Conservation (phyloP, 2,329 filamentous ascomycete species). For the Paecilomyces sp. region DNA sequence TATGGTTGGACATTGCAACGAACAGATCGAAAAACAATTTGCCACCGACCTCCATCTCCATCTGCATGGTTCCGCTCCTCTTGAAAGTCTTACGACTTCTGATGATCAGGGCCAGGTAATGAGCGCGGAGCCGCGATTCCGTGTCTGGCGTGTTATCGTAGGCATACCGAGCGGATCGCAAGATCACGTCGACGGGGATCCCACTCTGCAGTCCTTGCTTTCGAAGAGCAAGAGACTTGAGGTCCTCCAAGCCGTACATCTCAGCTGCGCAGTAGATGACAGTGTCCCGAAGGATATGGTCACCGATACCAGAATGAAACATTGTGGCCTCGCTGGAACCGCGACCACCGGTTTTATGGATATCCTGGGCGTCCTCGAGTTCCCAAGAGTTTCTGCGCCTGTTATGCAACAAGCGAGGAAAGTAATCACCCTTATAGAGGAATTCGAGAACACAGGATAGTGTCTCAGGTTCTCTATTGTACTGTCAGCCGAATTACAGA, state of each 20-base stretch:
- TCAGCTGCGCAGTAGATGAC: conserved; percentile 91
- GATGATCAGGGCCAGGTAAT: conserved; percentile 96
- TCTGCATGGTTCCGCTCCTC: conserved; percentile 96
- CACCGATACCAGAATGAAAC: conserved; percentile 65
- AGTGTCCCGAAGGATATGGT: conserved; percentile 81
- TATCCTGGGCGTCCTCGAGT: conserved; percentile 65
- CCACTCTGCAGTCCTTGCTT: conserved; percentile 93
- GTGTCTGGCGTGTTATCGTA: conserved; percentile 92
- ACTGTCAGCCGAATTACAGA: conserved; percentile 13
- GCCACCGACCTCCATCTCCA: conserved; percentile 92
- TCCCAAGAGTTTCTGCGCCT: conserved; percentile 82
- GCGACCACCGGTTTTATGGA: conserved; percentile 50
- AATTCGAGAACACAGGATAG: conserved; percentile 93
- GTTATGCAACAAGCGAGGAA: conserved; percentile 79
- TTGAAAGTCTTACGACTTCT: conserved; percentile 96
- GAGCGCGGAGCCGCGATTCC: conserved; percentile 86
- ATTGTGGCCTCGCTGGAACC: conserved; percentile 67
- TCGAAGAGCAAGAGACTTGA: conserved; percentile 83
- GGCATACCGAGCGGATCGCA: conserved; percentile 88
- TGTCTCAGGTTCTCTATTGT: conserved; percentile 77
- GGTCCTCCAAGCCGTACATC: conserved; percentile 81
- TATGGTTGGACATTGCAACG: conserved; percentile 95
- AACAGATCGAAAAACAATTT: conserved; percentile 98
- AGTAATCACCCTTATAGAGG: conserved; percentile 95
- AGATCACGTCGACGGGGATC: conserved; percentile 84